Conservation (phyloP, 2,329 filamentous ascomycete species). For the Sarocladiaceae sp. region DNA sequence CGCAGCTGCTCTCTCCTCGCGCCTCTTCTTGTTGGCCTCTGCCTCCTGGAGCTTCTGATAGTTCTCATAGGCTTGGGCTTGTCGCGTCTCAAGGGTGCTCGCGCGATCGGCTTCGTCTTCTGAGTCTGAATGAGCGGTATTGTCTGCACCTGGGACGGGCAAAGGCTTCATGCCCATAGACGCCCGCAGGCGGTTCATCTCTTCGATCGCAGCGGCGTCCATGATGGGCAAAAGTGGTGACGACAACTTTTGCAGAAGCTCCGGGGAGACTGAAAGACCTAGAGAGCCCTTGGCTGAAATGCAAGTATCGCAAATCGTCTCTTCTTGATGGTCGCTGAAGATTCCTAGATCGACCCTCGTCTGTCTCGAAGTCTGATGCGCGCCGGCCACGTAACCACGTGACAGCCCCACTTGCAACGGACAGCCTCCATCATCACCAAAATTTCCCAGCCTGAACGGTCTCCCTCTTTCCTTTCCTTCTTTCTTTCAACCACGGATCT, state of each 20-base stretch:
- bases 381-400: conserved; percentile 8
- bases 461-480: conserved; percentile 27
- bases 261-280: too few relatives aligned
- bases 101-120: conserved; percentile 62
- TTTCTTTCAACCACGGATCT: conserved; percentile 59
- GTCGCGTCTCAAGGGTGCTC: conserved; percentile 78
- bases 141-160: conserved; percentile 69
- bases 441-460: conserved; percentile 25
- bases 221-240: conserved; percentile 28
- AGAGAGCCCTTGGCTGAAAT: too few relatives aligned
- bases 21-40: conserved; percentile 69
- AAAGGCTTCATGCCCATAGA: conserved; percentile 87
- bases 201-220: conserved; percentile 74
- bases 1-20: conserved; percentile 73
- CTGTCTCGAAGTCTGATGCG: background rate
- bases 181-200: conserved; percentile 86
- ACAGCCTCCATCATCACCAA: conserved; percentile 17
- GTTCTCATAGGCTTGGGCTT: conserved; percentile 68
- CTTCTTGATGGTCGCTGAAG: background rate
- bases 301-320: too few relatives aligned
- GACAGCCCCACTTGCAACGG: conserved; percentile 9
- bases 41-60: conserved; percentile 60
- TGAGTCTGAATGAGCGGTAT: conserved; percentile 39
- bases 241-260: too few relatives aligned
- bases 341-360: background rate